Evolutionary conservation across 2,329 filamentous ascomycete species (phyloP).

Genomic region (Trematosphaeria pertusa): DNA sequence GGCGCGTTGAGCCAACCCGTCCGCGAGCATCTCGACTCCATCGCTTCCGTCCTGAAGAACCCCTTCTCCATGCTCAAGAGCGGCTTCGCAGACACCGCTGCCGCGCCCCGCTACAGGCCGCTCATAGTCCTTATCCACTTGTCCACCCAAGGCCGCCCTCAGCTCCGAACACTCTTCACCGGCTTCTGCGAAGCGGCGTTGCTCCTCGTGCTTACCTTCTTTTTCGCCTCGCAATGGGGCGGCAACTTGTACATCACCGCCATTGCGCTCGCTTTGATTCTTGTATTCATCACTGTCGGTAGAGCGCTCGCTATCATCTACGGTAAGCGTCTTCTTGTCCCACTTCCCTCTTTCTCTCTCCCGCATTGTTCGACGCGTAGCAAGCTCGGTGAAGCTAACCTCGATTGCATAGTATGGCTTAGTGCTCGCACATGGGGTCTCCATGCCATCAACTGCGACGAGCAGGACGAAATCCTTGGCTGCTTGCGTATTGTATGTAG

Average conservation of each 20-base stretch:
- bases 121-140: constrained; percentile 9
- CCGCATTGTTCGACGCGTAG: too few relatives aligned
- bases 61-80: not conserved
- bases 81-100: constrained; percentile 3
- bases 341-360: too few relatives aligned
- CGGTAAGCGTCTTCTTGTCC: too few relatives aligned
- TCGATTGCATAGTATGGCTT: too few relatives aligned
- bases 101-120: constrained; percentile 3
- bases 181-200: constrained; percentile 6
- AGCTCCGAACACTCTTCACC: constrained; percentile 3
- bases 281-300: constrained; percentile 17
- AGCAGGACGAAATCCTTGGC: constrained; percentile 1
- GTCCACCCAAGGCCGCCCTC: not conserved
- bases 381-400: too few relatives aligned
- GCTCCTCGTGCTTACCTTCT: constrained; percentile 16
- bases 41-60: constrained; percentile 3
- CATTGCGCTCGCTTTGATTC: constrained; percentile 10
- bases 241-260: constrained; percentile 17
- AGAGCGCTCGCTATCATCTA: constrained; percentile 7
- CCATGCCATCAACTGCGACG: not conserved
- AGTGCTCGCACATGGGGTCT: not conserved
- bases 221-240: constrained; percentile 22
- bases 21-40: not conserved
- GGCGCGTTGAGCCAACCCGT: not conserved
- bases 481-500: constrained; percentile 1